Percentiles rank a stretch among this genome's conserved stretches.
Evolutionary conservation across 192 early-diverging fungal genomes (phyloP).

Genomic region (Obelidium mucronatum): DNA sequence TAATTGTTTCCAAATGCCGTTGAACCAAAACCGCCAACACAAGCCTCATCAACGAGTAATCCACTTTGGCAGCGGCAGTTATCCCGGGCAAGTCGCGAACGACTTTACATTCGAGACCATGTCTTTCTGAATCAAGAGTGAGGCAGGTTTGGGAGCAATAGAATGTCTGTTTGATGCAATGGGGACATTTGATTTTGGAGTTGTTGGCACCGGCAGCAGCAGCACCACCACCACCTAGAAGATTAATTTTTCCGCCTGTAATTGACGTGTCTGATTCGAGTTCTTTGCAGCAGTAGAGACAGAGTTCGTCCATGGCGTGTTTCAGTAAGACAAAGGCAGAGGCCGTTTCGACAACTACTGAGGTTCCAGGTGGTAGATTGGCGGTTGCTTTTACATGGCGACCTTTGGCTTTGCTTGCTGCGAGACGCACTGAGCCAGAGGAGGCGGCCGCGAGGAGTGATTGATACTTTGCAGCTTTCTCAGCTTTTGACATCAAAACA

Average conservation of each 20-base stretch:
- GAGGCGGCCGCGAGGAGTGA: neutral
- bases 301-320: constrained; percentile 30
- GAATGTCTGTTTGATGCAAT: constrained; percentile 14
- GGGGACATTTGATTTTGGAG: constrained; percentile 32
- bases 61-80: constrained; percentile 32
- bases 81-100: constrained; percentile 45
- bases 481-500: constrained; percentile 5
- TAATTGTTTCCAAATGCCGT: neutral
- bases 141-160: constrained; percentile 68
- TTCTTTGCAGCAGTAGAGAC: constrained; percentile 19
- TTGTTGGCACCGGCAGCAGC: neutral
- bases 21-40: constrained; percentile 40
- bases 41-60: constrained; percentile 47
- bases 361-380: neutral
- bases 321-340: constrained; percentile 33
- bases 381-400: constrained; percentile 25
- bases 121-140: constrained; percentile 37
- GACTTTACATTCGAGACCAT: constrained; percentile 42
- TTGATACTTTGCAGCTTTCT: constrained; percentile 8
- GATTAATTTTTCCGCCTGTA: neutral
- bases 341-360: constrained; percentile 22
- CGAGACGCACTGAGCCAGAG: neutral
- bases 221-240: neutral
- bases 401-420: constrained; percentile 33
- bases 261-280: neutral